Evolutionary conservation across 345 rosid genomes (phyloP).

Genomic region (Rhodomyrtus tomentosa): DNA sequence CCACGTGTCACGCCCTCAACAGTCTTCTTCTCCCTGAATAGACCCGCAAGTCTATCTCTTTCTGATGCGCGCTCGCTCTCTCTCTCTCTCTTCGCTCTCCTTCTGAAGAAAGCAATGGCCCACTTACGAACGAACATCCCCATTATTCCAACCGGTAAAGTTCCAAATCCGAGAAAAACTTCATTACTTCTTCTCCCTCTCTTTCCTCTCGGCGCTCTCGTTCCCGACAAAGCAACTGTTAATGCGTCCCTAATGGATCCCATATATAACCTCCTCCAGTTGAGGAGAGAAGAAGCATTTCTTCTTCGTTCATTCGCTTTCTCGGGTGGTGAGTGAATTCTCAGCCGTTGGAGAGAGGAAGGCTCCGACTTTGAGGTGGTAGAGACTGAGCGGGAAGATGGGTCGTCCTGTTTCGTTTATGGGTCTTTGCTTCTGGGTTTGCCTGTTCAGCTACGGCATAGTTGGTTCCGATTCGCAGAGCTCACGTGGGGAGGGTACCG

Average conservation of each 20-base stretch:
- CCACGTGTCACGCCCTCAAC: background rate
- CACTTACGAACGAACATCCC: background rate
- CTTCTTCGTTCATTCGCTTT: background rate
- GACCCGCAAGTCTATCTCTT: background rate
- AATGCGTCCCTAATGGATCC: background rate
- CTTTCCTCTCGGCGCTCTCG: background rate
- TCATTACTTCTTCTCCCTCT: background rate
- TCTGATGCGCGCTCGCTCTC: background rate
- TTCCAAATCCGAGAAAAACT: background rate
- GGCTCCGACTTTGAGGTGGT: background rate
- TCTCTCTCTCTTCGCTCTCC: background rate
- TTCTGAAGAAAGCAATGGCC: background rate
- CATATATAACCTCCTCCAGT: background rate
- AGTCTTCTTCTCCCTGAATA: background rate
- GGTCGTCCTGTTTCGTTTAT: constrained; percentile 12
- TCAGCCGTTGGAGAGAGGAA: background rate
- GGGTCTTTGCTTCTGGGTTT: constrained; percentile 23
- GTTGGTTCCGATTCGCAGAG: constrained; percentile 11
- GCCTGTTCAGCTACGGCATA: constrained; percentile 1
- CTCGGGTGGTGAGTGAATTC: background rate
- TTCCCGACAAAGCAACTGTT: background rate
- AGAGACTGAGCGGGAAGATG: constrained; percentile 9
- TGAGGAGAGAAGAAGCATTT: background rate
- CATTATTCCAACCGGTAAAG: background rate
- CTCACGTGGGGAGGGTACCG: background rate